Evolutionary conservation across 2,329 filamentous ascomycete species (phyloP).

Genomic region (Alternaria longipes): DNA sequence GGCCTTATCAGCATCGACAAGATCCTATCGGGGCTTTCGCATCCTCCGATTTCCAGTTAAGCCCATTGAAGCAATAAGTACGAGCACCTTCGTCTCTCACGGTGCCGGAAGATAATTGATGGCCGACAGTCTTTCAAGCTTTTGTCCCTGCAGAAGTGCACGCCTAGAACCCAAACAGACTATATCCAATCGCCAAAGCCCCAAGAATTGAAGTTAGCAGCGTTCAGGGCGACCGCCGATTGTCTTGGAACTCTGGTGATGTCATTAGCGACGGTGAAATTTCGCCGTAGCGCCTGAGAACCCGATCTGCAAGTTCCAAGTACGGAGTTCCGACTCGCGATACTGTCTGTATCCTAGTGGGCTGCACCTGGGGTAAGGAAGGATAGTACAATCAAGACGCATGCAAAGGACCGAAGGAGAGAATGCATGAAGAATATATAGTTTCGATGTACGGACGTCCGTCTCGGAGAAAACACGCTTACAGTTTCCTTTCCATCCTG

Average conservation of each 20-base stretch:
- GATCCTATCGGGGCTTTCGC: not conserved
- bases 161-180: not conserved
- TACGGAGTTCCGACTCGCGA: slow-evolving; percentile 3
- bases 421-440: not conserved
- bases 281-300: slow-evolving; percentile 1
- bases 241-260: not conserved
- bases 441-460: not conserved
- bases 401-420: slow-evolving; percentile 4
- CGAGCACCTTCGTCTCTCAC: not conserved
- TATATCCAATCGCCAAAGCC: not conserved
- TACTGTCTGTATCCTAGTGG: not conserved
- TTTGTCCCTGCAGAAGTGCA: not conserved
- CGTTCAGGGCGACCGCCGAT: not conserved
- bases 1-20: not conserved
- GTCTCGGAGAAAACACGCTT: not conserved
- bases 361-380: not conserved
- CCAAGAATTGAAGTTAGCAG: not conserved
- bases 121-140: not conserved
- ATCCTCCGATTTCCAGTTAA: not conserved
- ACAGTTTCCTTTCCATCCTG: not conserved
- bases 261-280: not conserved
- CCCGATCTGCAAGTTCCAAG: slow-evolving; percentile 1
- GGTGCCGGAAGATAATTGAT: not conserved
- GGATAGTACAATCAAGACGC: not conserved
- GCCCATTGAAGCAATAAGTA: not conserved